Evolutionary conservation across 108 stramenopile genomes (phyloP).

Genomic region (Bacterosira constricta): DNA sequence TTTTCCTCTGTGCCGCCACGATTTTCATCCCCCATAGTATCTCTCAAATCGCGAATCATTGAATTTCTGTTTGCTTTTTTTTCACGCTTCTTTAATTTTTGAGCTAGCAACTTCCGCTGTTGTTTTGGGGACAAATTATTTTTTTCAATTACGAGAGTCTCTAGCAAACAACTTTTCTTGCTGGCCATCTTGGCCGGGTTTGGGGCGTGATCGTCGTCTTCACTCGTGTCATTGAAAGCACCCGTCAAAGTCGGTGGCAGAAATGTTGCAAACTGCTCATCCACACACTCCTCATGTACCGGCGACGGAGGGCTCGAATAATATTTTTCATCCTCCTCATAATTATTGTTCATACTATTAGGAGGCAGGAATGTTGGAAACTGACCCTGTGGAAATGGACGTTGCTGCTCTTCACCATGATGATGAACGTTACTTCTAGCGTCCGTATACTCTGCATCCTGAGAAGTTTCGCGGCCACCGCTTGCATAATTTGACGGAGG

Average conservation of each 20-base stretch:
- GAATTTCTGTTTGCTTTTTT: not conserved
- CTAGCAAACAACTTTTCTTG: not conserved
- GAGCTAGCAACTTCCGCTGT: not conserved
- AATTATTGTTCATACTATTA: not conserved
- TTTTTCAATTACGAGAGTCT: not conserved
- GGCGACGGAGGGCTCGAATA: not conserved
- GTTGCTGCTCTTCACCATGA: not conserved
- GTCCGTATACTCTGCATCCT: not conserved
- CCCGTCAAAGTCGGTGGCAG: not conserved
- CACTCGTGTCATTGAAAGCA: not conserved
- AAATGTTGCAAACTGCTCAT: not conserved
- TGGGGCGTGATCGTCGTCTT: not conserved
- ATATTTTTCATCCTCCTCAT: not conserved
- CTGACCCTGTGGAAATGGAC: not conserved
- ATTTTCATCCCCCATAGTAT: not conserved
- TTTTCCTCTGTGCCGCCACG: not conserved
- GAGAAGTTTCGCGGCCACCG: not conserved
- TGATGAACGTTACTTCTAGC: not conserved
- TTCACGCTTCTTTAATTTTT: not conserved
- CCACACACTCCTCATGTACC: no score
- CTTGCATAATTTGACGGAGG: not conserved
- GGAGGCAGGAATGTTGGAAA: not conserved
- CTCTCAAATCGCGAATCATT: conserved; percentile 12
- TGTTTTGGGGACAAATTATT: not conserved
- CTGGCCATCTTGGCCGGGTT: not conserved